A percentile compares a stretch with the other conserved stretches of the same genome.
phyloP scores from a whole-genome alignment of 169 alveolate species.

The Toxoplasma gondii region DNA sequence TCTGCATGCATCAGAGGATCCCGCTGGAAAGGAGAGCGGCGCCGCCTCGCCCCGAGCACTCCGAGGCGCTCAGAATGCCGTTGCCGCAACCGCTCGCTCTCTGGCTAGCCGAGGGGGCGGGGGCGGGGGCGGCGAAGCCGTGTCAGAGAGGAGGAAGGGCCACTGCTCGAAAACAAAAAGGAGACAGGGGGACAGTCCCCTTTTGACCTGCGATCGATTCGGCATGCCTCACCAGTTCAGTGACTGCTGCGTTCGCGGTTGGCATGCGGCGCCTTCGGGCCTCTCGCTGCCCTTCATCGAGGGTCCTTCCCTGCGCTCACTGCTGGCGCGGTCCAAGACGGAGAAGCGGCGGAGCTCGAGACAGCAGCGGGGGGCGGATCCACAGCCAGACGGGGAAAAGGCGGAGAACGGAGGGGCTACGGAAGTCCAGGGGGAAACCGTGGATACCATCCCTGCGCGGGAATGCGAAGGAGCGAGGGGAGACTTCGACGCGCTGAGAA shows the following conservation, averaged over 20 bases:
- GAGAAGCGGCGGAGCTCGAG: not conserved
- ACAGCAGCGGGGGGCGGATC: not conserved
- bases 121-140: not conserved
- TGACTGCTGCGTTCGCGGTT: slow-evolving; percentile 40
- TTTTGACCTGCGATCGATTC: not conserved
- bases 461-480: slow-evolving; percentile 3
- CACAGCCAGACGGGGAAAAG: not conserved
- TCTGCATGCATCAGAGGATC: not conserved
- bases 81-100: not conserved
- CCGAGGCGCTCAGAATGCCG: not conserved
- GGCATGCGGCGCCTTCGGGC: slow-evolving; percentile 49
- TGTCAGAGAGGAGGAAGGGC: not conserved
- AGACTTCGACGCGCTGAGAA: not conserved
- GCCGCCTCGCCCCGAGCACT: not conserved
- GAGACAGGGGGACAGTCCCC: not conserved
- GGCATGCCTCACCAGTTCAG: not conserved
- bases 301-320: slow-evolving; percentile 33
- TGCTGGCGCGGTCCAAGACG: not conserved
- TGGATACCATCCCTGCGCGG: not conserved
- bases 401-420: not conserved
- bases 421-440: not conserved
- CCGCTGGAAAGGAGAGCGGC: not conserved
- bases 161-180: not conserved
- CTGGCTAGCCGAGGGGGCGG: not conserved
- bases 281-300: slow-evolving; percentile 41